Base-by-base conservation (phyloP, 345 rosid species). In the Eucalyptus microcorys region DNA sequence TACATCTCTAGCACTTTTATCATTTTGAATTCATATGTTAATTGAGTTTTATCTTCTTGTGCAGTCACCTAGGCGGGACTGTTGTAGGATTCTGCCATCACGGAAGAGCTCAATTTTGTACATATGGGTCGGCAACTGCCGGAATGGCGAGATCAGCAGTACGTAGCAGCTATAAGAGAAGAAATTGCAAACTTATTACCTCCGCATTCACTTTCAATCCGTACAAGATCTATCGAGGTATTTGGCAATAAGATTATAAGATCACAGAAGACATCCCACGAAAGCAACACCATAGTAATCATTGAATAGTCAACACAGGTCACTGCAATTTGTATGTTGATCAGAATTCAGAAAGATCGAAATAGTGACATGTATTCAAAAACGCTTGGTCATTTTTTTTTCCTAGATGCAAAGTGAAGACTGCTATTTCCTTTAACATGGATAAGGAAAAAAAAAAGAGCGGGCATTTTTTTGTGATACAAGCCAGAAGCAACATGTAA, bases 21-120 rank as follows among this genome's bases (percentile, higher is more conserved):
- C 30, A 11, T 5, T 37, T 76, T 40, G 30, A 76, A 3, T 76
- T 40, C 83, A 76, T 37, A 40, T 21, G 47, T 7, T 48, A 50
- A 86, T 32, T 49, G 24, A 34, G 24, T 32, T 49, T n/a, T 48
- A 32, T 86, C 64, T 34, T 48, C 17, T n/a, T 43, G 27, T 88
- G 87, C 81, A 88, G 89, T 88, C 87, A 14, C 89, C 89, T n/a
- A 85, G 87, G 76, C 59, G 89, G 87, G 97, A 97, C 86, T 96
- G 97, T 76, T 96, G 98, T 92, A 94, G 96, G 92, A 91, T 96
- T 68, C 88, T 97, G 66, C 97, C 96, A 22, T 90, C 95, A 40
- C 91, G 91, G 22, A 94, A 92, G 89, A 88, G 92, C 85, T 81
- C 93, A 50, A 89, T 92, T 24, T 89, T 97, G 97, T 92, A 94